Evolutionary conservation across 2,329 filamentous ascomycete genomes (phyloP).

Genomic region (Penicillium aurantiogriseum): DNA sequence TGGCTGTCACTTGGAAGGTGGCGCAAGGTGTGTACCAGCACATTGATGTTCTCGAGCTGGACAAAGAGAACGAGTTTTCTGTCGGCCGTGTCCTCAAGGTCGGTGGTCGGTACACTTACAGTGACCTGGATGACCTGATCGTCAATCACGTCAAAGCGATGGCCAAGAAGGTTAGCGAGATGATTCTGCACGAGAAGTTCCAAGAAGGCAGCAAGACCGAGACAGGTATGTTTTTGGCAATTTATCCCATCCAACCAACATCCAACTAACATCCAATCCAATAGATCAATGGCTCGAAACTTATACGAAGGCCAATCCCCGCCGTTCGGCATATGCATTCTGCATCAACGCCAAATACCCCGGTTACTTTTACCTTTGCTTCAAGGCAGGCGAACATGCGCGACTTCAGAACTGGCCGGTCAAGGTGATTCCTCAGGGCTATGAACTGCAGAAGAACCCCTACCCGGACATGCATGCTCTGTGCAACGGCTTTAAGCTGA

Average conservation of each 20-base stretch:
- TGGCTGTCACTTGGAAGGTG: conserved; percentile 98
- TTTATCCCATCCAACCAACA: not conserved
- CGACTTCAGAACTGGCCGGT: conserved; percentile 77
- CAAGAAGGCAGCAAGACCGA: conserved; percentile 76
- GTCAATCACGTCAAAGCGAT: conserved; percentile 97
- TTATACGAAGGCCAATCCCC: conserved; percentile 94
- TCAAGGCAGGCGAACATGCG: conserved; percentile 81
- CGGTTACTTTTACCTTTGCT: conserved; percentile 93
- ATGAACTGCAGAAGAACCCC: conserved; percentile 80
- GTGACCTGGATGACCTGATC: conserved; percentile 94
- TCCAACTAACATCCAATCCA: not conserved
- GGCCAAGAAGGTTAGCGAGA: conserved; percentile 95
- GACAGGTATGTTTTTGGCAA: conserved; percentile 65
- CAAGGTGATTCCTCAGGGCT: conserved; percentile 88
- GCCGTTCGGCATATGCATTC: conserved; percentile 90
- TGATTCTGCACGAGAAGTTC: conserved; percentile 93
- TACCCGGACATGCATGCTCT: conserved; percentile 95
- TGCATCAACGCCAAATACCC: conserved; percentile 90
- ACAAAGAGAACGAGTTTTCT: conserved; percentile 96
- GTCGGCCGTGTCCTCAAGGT: conserved; percentile 84
- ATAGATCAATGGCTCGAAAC: conserved; percentile 92
- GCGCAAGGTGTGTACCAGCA: conserved; percentile 95
- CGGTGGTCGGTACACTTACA: conserved; percentile 85
- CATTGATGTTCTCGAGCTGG: conserved; percentile 92
- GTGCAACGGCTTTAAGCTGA: conserved; percentile 94